Conservation (phyloP, 768 basidiomycete genomes). For the Cytidiella melzeri region DNA sequence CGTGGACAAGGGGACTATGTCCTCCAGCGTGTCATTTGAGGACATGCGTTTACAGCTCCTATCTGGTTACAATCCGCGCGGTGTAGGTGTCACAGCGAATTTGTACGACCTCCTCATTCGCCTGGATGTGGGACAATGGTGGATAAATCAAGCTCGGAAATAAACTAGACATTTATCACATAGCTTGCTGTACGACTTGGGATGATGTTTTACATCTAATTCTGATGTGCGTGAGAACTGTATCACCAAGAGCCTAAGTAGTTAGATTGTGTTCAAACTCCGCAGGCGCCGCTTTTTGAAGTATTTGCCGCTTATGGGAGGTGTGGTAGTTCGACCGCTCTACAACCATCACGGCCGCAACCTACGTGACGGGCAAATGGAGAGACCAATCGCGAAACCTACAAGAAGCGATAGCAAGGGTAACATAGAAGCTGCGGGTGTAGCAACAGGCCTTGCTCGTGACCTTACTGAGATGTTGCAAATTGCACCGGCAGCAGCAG, state of each 20-base stretch:
- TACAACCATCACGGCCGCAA: not conserved
- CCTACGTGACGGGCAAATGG: not conserved
- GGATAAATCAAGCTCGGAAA: constrained; percentile 27
- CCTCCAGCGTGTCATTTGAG: constrained; percentile 15
- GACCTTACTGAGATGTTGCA: constrained; percentile 29
- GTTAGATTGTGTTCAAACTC: not conserved
- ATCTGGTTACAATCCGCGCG: constrained; percentile 6
- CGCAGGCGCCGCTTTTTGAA: not conserved
- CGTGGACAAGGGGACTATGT: constrained; percentile 42
- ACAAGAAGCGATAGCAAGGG: constrained; percentile 17
- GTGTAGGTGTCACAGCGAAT: constrained; percentile 38
- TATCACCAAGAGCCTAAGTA: constrained; percentile 1
- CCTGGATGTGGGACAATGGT: constrained; percentile 55
- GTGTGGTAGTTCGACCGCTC: not conserved
- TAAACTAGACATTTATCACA: not conserved
- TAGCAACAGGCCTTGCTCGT: constrained; percentile 24
- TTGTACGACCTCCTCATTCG: constrained; percentile 49
- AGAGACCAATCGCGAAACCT: not conserved
- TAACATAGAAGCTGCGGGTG: constrained; percentile 24
- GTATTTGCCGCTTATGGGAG: not conserved
- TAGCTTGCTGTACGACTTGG: no score
- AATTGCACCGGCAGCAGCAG: constrained; percentile 38
- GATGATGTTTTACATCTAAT: no score
- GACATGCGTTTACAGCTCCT: constrained; percentile 11
- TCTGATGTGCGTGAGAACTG: no score